Base-by-base conservation (phyloP, 2,329 filamentous ascomycete species). In the Neocucurbitaria cava region DNA sequence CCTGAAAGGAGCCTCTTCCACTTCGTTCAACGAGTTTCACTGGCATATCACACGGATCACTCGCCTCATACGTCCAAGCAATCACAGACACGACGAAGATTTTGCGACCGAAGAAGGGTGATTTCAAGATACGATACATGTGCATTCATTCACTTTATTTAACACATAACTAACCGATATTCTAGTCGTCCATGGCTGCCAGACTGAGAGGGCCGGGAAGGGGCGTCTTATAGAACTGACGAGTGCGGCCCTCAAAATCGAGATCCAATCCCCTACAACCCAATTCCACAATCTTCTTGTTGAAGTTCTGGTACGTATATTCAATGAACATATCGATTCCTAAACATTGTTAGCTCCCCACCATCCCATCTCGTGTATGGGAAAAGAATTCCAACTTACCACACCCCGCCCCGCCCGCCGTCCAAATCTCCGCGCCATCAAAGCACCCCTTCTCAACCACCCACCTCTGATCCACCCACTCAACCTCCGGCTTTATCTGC, bases 401-500 rank as follows among this genome's bases (percentile, higher is more conserved):
- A 54, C 72, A 72, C 1, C 70, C 72, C 0, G 77, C 76, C 9
- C 71, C 76, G 2, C 76, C 77, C 0, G 65, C 54, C 1, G 75
- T 78, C 76, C 77, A 79, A 18, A 78, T 61, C 65, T 76, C 71
- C 54, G 72, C 71, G 3, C 64, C 66, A 18, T 69, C 64, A 50
- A 68, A 65, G 9, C 51, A 36, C 0, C 68, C 68, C 9, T 57
- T 45, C 1, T 73, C 73, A 38, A 75, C 59, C 0, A 78, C 74
- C 76, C 77, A 78, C 43, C 76, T 62, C 61, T 75, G 72, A 46
- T 77, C 71, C 28, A 69, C 33, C 77, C 77, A 79, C 52, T 78
- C 70, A 0, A 69, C 69, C 5, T 65, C 63, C 0, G 75, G 74
- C 48, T 73, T 62, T 30, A 72, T 35, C 57, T 68, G 13, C 54